These are phyloP conservation scores for Lactarius vividus DNA, from an alignment of 768 basidiomycete species.

Conservation along the genomic window DNA sequence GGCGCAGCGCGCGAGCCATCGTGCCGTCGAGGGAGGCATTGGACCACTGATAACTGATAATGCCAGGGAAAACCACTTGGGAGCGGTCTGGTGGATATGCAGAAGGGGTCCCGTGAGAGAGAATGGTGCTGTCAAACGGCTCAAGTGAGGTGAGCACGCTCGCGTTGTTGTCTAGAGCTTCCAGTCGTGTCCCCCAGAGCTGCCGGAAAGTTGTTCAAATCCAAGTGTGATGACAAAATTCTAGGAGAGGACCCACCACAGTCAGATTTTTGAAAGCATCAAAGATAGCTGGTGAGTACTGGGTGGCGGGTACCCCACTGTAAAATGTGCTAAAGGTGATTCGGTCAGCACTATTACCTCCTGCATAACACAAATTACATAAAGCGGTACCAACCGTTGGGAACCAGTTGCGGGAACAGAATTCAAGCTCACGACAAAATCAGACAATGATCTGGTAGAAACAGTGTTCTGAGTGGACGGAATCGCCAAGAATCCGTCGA, in stretches of 20 bases:
- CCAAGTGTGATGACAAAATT: neutral
- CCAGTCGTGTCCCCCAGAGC: conserved; percentile 8
- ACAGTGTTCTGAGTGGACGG: neutral
- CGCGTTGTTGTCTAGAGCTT: neutral
- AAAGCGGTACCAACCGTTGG: neutral
- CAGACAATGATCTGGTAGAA: neutral
- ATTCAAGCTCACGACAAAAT: neutral
- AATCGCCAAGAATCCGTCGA: conserved; percentile 28
- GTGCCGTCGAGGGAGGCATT: conserved; percentile 37
- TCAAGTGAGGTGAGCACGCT: neutral
- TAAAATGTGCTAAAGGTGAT: neutral
- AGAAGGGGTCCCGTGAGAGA: conserved; percentile 16
- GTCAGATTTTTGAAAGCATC: neutral
- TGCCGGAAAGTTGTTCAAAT: neutral
- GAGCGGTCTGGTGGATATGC: conserved; percentile 23
- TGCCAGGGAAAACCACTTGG: conserved; percentile 4
- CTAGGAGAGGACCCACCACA: neutral
- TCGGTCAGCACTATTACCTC: neutral
- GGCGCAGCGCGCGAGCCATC: conserved; percentile 41
- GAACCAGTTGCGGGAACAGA: neutral
- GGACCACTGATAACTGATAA: neutral
- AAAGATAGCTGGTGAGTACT: neutral
- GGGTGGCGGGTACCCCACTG: neutral
- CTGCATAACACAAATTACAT: neutral
- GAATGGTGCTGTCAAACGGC: neutral